phyloP scores from a whole-genome alignment of 805 yeast genomes.

The Lachancea quebecensis region DNA sequence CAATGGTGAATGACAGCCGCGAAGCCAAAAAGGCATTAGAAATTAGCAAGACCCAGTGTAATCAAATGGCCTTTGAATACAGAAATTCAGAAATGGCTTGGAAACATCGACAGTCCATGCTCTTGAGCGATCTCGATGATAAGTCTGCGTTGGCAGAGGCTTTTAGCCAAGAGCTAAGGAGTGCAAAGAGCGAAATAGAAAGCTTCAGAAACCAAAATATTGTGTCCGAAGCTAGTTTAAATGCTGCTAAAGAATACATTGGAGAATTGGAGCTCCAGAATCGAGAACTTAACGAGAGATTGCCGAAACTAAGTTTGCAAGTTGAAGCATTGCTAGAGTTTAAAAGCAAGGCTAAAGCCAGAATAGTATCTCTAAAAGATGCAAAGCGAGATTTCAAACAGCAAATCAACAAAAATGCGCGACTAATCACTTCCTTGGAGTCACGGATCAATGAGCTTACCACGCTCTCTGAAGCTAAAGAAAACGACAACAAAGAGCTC shows the following conservation, averaged over 20 bases:
- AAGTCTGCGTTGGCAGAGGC: neutral
- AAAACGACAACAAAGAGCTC: conserved; percentile 1
- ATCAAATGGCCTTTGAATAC: neutral
- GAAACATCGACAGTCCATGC: neutral
- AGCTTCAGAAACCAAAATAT: neutral
- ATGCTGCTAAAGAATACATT: conserved; percentile 1
- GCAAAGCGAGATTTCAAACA: neutral
- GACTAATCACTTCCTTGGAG: neutral
- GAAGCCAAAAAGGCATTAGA: neutral
- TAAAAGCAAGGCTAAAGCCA: conserved; percentile 2
- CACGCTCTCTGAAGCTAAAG: conserved; percentile 1
- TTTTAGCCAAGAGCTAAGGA: neutral
- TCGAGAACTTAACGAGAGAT: neutral
- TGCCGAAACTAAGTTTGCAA: neutral
- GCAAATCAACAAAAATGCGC: neutral
- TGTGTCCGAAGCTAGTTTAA: neutral
- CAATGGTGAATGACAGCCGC: neutral
- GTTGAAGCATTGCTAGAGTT: neutral
- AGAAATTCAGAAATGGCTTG: neutral
- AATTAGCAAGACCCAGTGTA: neutral
- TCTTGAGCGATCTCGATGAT: neutral
- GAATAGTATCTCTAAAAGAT: neutral
- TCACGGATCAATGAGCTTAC: neutral
- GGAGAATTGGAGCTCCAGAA: neutral
- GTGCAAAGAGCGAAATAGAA: conserved; percentile 1